These are phyloP conservation scores for Cystobasidiaceae sp. DNA, from an alignment of 1,284 basidiomycete species.

Conservation along the genomic window DNA sequence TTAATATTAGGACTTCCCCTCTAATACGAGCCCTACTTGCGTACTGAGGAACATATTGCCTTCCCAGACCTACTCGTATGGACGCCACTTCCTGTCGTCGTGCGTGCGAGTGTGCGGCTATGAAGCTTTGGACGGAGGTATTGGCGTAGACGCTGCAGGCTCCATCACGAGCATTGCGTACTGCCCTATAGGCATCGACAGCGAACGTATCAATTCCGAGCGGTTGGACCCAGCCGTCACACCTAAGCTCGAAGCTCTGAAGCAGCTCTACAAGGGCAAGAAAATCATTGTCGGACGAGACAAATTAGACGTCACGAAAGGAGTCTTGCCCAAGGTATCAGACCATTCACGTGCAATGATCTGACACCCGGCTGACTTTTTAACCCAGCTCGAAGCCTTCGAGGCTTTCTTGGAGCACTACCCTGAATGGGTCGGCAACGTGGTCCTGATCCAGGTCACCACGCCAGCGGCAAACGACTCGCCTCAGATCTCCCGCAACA, in stretches of 20 bases:
- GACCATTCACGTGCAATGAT: neutral
- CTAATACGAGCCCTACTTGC: too few relatives aligned
- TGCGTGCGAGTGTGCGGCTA: constrained; percentile 95
- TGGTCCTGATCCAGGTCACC: constrained; percentile 71
- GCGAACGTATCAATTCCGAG: constrained; percentile 78
- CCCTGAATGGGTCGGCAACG: constrained; percentile 91
- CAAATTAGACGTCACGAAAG: constrained; percentile 97
- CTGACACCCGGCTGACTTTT: constrained; percentile 4
- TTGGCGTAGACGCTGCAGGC: constrained; percentile 83
- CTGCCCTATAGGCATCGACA: constrained; percentile 97
- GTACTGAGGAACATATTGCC: too few relatives aligned
- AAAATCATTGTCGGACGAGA: constrained; percentile 99
- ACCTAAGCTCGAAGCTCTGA: constrained; percentile 81
- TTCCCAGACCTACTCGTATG: constrained; percentile 97
- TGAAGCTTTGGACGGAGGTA: constrained; percentile 65
- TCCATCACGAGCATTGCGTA: constrained; percentile 79
- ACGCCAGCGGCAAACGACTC: constrained; percentile 91
- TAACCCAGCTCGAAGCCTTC: constrained; percentile 74
- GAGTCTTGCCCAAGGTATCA: constrained; percentile 86
- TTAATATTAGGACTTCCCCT: too few relatives aligned
- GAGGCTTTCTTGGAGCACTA: constrained; percentile 89
- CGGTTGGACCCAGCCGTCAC: constrained; percentile 71
- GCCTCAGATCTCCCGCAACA: constrained; percentile 85
- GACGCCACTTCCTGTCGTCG: constrained; percentile 87
- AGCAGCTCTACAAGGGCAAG: constrained; percentile 85